These are phyloP conservation scores for Globisporangium yorkense DNA, from an alignment of 352 stramenopile species.

Conservation along the genomic window DNA sequence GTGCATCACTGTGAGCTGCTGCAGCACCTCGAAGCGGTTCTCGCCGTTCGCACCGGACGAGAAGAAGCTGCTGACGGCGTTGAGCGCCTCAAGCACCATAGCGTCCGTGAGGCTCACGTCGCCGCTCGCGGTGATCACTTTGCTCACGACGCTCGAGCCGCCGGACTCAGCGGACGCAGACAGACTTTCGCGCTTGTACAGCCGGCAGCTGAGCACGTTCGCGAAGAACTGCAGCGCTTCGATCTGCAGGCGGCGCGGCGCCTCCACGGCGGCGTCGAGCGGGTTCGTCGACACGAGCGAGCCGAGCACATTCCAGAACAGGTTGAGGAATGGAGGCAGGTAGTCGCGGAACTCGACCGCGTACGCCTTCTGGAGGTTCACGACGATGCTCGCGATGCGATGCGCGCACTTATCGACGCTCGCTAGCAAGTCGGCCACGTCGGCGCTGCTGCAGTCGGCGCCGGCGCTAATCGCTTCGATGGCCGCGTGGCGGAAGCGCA, in stretches of 20 bases:
- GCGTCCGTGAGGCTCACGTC: conserved; percentile 67
- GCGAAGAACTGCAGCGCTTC: conserved; percentile 74
- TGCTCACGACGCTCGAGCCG: conserved; percentile 42
- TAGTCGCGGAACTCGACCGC: conserved; percentile 82
- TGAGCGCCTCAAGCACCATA: conserved; percentile 74
- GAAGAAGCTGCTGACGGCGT: conserved; percentile 55
- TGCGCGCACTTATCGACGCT: conserved; percentile 63
- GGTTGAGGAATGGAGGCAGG: conserved; percentile 47
- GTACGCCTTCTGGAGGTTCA: conserved; percentile 73
- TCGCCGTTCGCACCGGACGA: conserved; percentile 10
- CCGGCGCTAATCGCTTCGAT: conserved; percentile 2
- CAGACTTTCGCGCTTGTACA: conserved; percentile 77
- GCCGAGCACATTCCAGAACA: conserved; percentile 61
- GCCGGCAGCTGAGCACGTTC: conserved; percentile 70
- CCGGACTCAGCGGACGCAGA: conserved; percentile 28
- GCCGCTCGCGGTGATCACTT: conserved; percentile 76
- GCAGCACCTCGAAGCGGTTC: conserved; percentile 41
- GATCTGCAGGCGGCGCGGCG: conserved; percentile 47
- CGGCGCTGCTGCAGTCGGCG: conserved; percentile 1
- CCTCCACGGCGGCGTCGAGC: conserved; percentile 3
- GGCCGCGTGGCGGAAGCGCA: conserved; percentile 30
- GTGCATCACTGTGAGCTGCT: conserved; percentile 69
- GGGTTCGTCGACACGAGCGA: conserved; percentile 15
- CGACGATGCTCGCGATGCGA: conserved; percentile 54
- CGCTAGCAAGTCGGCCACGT: neutral